These are phyloP conservation scores for Ajuga reptans DNA, from an alignment of 305 asterid species.

Conservation along the genomic window DNA sequence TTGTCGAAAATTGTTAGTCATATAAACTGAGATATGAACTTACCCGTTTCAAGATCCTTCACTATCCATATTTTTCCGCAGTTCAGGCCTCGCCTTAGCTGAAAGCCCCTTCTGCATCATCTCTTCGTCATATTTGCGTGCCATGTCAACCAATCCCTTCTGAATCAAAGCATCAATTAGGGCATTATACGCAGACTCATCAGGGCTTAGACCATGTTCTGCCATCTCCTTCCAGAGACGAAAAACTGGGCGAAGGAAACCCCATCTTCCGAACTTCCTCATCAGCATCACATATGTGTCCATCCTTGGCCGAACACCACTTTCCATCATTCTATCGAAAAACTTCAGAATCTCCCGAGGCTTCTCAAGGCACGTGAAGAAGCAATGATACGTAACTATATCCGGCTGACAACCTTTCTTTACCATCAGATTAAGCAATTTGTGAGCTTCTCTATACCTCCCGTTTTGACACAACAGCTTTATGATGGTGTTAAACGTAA, in stretches of 20 bases:
- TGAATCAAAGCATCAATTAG: conserved; percentile 70
- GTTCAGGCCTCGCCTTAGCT: conserved; percentile 63
- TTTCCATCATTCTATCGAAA: conserved; percentile 68
- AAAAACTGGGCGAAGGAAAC: conserved; percentile 75
- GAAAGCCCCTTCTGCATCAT: conserved; percentile 78
- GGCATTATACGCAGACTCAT: conserved; percentile 77
- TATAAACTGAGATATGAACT: neutral
- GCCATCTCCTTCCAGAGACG: conserved; percentile 64
- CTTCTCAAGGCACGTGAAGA: conserved; percentile 63
- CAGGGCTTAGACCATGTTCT: conserved; percentile 72
- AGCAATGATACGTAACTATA: conserved; percentile 57
- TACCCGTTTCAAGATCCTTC: conserved; percentile 27
- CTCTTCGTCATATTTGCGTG: conserved; percentile 71
- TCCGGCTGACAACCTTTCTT: conserved; percentile 61
- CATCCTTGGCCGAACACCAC: conserved; percentile 62
- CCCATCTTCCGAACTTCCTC: conserved; percentile 98
- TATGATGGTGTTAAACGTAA: conserved; percentile 59
- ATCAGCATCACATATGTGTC: conserved; percentile 85
- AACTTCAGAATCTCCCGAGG: conserved; percentile 59
- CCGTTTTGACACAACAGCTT: conserved; percentile 74
- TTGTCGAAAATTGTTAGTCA: neutral
- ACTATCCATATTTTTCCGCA: conserved; percentile 31
- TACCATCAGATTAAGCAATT: conserved; percentile 51
- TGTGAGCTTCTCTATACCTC: conserved; percentile 61
- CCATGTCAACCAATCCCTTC: conserved; percentile 76